Evolutionary conservation across 768 basidiomycete genomes (phyloP).

Genomic region (Macrocybe gigantea): DNA sequence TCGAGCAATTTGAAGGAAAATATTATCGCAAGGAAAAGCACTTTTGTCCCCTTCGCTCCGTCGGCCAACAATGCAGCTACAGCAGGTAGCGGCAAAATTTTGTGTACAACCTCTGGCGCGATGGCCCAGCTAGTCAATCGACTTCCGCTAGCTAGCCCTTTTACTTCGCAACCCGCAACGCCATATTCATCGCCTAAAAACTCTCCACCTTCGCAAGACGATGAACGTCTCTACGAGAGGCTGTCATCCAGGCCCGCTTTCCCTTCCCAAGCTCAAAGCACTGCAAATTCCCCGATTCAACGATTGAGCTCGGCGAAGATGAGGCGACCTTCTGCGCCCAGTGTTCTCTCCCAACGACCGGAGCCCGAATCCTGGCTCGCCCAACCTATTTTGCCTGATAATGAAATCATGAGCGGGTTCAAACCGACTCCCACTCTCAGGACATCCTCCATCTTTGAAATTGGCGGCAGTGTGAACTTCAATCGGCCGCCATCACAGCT

Average conservation of each 20-base stretch:
- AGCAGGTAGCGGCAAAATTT: too few relatives aligned
- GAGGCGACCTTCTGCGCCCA: conserved; percentile 20
- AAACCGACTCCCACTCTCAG: too few relatives aligned
- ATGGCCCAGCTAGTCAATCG: too few relatives aligned
- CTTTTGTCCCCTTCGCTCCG: too few relatives aligned
- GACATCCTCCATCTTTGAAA: too few relatives aligned
- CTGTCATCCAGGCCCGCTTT: neutral
- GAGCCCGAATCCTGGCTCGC: conserved; percentile 12
- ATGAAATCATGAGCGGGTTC: neutral
- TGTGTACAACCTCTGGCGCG: too few relatives aligned
- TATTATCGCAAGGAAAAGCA: too few relatives aligned
- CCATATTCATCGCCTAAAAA: conserved; percentile 2
- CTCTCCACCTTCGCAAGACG: neutral
- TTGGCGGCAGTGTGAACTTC: conserved; percentile 22
- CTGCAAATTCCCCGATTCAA: conserved; percentile 11
- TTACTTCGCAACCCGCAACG: conserved; percentile 13
- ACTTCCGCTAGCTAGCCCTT: conserved; percentile 15
- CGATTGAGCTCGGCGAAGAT: conserved; percentile 3
- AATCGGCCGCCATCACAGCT: conserved; percentile 36
- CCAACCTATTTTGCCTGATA: neutral
- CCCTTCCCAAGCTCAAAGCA: conserved; percentile 10
- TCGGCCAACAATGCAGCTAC: too few relatives aligned
- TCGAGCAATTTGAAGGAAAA: too few relatives aligned
- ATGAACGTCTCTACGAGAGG: neutral
- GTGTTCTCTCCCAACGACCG: conserved; percentile 14